phyloP scores from a whole-genome alignment of 345 rosid genomes.

The Brassica carinata region DNA sequence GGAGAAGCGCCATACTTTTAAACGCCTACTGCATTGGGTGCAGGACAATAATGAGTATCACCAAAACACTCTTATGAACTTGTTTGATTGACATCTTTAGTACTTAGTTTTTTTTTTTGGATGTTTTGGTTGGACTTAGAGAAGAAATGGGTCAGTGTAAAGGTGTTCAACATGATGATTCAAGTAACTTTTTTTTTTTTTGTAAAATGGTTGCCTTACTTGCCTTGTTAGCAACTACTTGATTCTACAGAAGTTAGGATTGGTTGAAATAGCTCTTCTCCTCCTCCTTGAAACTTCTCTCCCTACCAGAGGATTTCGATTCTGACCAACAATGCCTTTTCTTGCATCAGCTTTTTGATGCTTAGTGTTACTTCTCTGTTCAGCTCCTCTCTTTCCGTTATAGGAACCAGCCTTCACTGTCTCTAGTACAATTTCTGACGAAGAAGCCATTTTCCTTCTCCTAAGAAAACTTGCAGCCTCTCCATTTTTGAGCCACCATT shows the following conservation, averaged over 20 bases:
- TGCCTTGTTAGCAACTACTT: background rate
- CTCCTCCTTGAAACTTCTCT: too few relatives aligned
- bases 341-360: too few relatives aligned
- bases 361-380: slow-evolving; percentile 29
- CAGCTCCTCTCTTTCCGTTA: slow-evolving; percentile 40
- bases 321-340: too few relatives aligned
- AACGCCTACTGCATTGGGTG: background rate
- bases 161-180: background rate
- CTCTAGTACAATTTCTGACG: slow-evolving; percentile 33
- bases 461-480: slow-evolving; percentile 54
- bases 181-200: background rate
- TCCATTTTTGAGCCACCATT: slow-evolving; percentile 43
- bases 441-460: slow-evolving; percentile 49
- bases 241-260: too few relatives aligned
- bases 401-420: slow-evolving; percentile 38
- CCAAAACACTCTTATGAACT: background rate
- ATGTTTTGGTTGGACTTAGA: too few relatives aligned
- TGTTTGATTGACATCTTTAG: background rate
- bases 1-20: background rate
- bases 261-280: too few relatives aligned
- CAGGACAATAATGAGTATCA: background rate
- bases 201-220: background rate
- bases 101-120: background rate
- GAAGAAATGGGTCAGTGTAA: background rate
- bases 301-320: too few relatives aligned